Evolutionary conservation across 495 filamentous ascomycete genomes (phyloP), one percentile per base, ranked within the genome.

Genomic region (Tuber borchii): DNA sequence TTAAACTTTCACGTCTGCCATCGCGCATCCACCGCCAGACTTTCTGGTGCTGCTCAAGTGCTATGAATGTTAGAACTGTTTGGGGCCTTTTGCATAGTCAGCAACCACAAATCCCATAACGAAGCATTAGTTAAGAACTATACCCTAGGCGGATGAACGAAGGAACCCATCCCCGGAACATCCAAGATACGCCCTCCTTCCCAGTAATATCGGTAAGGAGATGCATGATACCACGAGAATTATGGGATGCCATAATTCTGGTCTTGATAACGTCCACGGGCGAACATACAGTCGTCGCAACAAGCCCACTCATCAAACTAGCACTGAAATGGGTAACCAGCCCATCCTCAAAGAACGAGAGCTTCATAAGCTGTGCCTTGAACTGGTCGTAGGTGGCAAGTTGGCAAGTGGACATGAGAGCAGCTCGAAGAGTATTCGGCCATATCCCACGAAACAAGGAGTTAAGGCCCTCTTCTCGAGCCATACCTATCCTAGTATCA

Each of bases 191-290:
- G 42, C 95, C 95, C 83, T 99, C 94, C 73, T 89, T 88, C 78
- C 87, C 89, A 77, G 90, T 90, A 43, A 94, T 92, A 56, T 93
- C 90, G 9, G 85, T 83, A 78, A 96, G 81, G 31, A 94, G 79
- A 71, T 85, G 83, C 10, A 86, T 77, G 26, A 95, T 86, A 51
- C 88, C 87, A 71, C 90, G 87, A 48, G 87, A 89, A 73, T 85
- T 86, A 43, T 87, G 87, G 4, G 92, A 89, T 71, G 88, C 91
- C 95, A 99, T 99, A 45, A 98, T 89, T 2, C 95, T 87, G 43
- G 95, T 98, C 88, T 99, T 99, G 86, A 99, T 93, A 14, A 99
- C 95, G 83, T 99, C 95, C 16, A 97, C 93, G 1, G 95, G 95
- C 51, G 91, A 94, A 84, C 95, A 97, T 40, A 97, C 89, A 1